These are phyloP conservation scores for Gynochthodes officinalis DNA, from an alignment of 257 asterid species.

Conservation along the genomic window DNA sequence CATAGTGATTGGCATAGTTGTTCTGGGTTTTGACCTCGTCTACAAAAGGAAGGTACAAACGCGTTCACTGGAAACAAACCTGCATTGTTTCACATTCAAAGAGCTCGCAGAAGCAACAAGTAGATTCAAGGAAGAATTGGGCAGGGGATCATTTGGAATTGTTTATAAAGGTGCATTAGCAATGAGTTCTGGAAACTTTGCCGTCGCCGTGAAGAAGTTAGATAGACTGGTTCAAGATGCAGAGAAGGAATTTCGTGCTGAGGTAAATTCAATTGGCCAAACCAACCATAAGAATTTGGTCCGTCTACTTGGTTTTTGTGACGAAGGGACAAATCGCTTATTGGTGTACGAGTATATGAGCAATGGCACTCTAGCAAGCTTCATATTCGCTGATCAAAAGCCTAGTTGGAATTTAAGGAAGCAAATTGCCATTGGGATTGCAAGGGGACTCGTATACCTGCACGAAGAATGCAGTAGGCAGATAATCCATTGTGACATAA, in stretches of 20 bases:
- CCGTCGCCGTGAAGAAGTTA: constrained; percentile 34
- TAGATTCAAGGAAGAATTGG: constrained; percentile 30
- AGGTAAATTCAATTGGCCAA: constrained; percentile 35
- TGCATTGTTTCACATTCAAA: constrained; percentile 18
- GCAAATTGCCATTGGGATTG: constrained; percentile 27
- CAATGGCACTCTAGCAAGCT: constrained; percentile 31
- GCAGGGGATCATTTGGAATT: constrained; percentile 34
- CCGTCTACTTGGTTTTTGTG: constrained; percentile 30
- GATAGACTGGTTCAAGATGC: constrained; percentile 17
- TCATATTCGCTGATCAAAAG: constrained; percentile 20
- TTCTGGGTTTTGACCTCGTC: constrained; percentile 21
- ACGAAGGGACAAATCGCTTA: constrained; percentile 25
- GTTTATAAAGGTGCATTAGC: constrained; percentile 25
- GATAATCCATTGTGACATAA: constrained; percentile 38
- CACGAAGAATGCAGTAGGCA: constrained; percentile 38
- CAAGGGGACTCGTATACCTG: constrained; percentile 37
- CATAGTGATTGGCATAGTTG: constrained; percentile 24
- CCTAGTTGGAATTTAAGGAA: constrained; percentile 33
- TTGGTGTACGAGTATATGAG: constrained; percentile 39
- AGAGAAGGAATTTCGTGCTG: constrained; percentile 35
- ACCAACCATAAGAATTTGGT: constrained; percentile 45
- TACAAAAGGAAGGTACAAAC: constrained; percentile 7
- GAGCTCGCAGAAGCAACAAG: constrained; percentile 29
- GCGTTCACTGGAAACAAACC: constrained; percentile 18
- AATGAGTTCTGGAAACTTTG: background rate